phyloP scores from a whole-genome alignment of 495 filamentous ascomycete species.

The Xylaria flabelliformis region DNA sequence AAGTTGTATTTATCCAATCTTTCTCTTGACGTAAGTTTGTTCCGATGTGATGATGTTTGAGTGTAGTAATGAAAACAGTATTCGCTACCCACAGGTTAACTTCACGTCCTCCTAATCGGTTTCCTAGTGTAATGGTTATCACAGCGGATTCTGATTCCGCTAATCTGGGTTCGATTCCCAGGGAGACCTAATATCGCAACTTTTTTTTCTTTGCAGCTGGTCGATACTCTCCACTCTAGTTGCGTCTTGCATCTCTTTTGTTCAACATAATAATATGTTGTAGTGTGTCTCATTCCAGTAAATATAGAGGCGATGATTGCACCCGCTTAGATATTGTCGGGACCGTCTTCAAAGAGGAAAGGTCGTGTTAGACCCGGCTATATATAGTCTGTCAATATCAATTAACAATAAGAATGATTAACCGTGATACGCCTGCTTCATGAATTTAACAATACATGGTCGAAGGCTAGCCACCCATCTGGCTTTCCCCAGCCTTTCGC shows the following conservation, averaged over 20 bases:
- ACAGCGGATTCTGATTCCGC: conserved; percentile 33
- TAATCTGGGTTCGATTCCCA: conserved; percentile 36
- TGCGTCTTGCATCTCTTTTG: neutral
- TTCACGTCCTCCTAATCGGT: neutral
- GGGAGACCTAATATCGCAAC: conserved; percentile 20
- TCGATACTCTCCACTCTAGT: neutral
- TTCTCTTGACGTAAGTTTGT: neutral
- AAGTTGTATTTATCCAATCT: neutral
- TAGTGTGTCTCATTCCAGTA: too few species aligned
- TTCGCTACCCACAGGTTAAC: neutral
- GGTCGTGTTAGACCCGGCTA: neutral
- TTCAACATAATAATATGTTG: neutral
- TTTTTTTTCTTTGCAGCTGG: neutral
- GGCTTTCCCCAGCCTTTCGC: neutral
- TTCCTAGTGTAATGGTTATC: conserved; percentile 34
- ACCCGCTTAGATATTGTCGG: neutral
- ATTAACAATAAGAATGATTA: conserved; percentile 18
- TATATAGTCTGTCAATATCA: conserved; percentile 1
- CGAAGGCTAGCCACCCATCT: neutral
- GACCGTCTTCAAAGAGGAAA: neutral
- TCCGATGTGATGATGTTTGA: neutral
- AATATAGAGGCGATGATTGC: neutral
- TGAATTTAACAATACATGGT: conserved; percentile 23
- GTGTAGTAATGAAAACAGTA: too few species aligned
- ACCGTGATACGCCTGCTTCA: conserved; percentile 24